Evolutionary conservation across 495 filamentous ascomycete genomes (phyloP).

Genomic region (Lineolata rhizophorae): DNA sequence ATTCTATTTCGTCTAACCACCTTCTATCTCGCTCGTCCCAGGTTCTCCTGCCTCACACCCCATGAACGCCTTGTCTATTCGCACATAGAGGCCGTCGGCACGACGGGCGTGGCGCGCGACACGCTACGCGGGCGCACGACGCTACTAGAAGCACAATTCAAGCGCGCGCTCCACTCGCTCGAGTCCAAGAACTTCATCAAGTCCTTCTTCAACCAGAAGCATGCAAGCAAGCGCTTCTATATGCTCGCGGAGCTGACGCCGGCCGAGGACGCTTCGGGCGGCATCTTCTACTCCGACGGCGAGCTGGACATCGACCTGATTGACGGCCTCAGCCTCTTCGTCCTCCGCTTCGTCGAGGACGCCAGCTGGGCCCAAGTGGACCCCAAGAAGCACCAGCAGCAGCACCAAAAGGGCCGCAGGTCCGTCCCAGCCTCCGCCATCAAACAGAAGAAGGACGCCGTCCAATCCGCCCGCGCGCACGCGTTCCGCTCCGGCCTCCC

Average conservation of each 20-base stretch:
- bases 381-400: constrained; percentile 10
- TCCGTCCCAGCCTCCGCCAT: too few species aligned
- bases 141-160: constrained; percentile 56
- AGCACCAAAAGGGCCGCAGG: constrained; percentile 4
- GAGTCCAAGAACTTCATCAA: constrained; percentile 77
- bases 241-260: constrained; percentile 47
- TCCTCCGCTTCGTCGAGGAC: constrained; percentile 48
- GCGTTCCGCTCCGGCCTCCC: too few species aligned
- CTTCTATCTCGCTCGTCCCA: too few species aligned
- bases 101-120: constrained; percentile 73
- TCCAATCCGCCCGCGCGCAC: not conserved
- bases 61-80: constrained; percentile 70
- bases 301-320: constrained; percentile 77
- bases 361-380: constrained; percentile 35
- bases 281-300: constrained; percentile 79
- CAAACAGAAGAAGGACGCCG: too few species aligned
- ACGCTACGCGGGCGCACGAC: constrained; percentile 52
- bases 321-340: constrained; percentile 37
- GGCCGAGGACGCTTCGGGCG: constrained; percentile 72
- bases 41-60: too few species aligned
- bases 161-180: constrained; percentile 53
- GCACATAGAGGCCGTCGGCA: constrained; percentile 59
- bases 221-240: constrained; percentile 39
- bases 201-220: constrained; percentile 37
- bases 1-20: too few species aligned